Evolutionary conservation across 192 early-diverging fungal species (phyloP).

Genomic region (Coemansia aciculifera): DNA sequence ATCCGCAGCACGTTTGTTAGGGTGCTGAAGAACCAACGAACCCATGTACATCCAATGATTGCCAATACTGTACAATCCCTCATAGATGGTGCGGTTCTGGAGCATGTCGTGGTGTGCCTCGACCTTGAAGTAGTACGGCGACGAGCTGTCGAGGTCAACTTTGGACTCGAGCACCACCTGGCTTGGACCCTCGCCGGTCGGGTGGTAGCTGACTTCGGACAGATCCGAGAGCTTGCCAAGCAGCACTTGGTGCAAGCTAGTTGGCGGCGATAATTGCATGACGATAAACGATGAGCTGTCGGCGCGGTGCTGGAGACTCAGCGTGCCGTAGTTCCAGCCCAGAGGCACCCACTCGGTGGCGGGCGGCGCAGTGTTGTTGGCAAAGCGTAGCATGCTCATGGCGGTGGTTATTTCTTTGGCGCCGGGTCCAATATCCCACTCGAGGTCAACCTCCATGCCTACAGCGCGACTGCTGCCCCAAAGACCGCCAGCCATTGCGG

Average conservation of each 20-base stretch:
- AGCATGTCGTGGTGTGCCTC: slow-evolving; percentile 45
- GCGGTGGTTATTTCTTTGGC: slow-evolving; percentile 28
- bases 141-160: slow-evolving; percentile 18
- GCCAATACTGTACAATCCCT: slow-evolving; percentile 37
- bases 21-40: slow-evolving; percentile 45
- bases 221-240: slow-evolving; percentile 24
- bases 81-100: slow-evolving; percentile 47
- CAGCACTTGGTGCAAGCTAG: slow-evolving; percentile 15
- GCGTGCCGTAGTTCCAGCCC: slow-evolving; percentile 40
- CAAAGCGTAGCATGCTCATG: slow-evolving; percentile 35
- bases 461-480: neutral
- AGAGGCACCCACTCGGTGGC: slow-evolving; percentile 40
- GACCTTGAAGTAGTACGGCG: slow-evolving; percentile 45
- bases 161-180: slow-evolving; percentile 29
- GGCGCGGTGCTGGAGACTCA: slow-evolving; percentile 33
- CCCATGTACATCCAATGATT: slow-evolving; percentile 47
- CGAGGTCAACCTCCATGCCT: slow-evolving; percentile 31
- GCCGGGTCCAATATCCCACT: slow-evolving; percentile 26
- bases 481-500: neutral
- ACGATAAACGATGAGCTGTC: slow-evolving; percentile 19
- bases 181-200: slow-evolving; percentile 22
- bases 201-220: slow-evolving; percentile 14
- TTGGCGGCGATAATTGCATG: slow-evolving; percentile 41
- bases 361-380: slow-evolving; percentile 39
- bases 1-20: neutral